These are phyloP conservation scores for Eremothecium gossypii DNA, from an alignment of 1,139 yeast genomes.

Conservation along the genomic window DNA sequence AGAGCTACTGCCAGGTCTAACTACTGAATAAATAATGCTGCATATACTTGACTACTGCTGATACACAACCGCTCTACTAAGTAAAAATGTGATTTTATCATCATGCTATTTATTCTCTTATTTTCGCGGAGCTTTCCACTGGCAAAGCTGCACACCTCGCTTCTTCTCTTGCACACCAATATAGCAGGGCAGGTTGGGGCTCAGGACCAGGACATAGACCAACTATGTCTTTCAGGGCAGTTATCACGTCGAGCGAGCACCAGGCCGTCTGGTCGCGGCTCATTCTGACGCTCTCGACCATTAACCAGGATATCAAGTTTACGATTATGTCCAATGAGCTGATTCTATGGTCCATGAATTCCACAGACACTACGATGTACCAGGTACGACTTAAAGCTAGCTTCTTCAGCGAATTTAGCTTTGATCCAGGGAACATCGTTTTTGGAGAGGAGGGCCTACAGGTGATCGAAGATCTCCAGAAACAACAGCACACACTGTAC, in stretches of 20 bases:
- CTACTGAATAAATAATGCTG: conserved; percentile 1
- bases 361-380: conserved; percentile 25
- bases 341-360: conserved; percentile 24
- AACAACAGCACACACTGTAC: conserved; percentile 27
- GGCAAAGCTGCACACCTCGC: too few relatives aligned
- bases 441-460: conserved; percentile 30
- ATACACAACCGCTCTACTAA: too few relatives aligned
- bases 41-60: too few relatives aligned
- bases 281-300: conserved; percentile 19
- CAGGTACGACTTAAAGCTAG: conserved; percentile 19
- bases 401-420: conserved; percentile 23
- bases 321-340: conserved; percentile 23
- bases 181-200: too few relatives aligned
- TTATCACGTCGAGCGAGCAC: conserved; percentile 17
- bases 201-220: too few relatives aligned
- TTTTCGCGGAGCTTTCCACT: too few relatives aligned
- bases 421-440: conserved; percentile 23
- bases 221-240: conserved; percentile 25
- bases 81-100: too few relatives aligned
- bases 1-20: not conserved
- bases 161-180: too few relatives aligned
- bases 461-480: conserved; percentile 17
- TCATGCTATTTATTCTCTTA: too few relatives aligned
- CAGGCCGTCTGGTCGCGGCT: conserved; percentile 25
- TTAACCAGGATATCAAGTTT: conserved; percentile 22